Evolutionary conservation across 164 flowering plant species (phyloP).

Genomic region (Echeveria elegans): DNA sequence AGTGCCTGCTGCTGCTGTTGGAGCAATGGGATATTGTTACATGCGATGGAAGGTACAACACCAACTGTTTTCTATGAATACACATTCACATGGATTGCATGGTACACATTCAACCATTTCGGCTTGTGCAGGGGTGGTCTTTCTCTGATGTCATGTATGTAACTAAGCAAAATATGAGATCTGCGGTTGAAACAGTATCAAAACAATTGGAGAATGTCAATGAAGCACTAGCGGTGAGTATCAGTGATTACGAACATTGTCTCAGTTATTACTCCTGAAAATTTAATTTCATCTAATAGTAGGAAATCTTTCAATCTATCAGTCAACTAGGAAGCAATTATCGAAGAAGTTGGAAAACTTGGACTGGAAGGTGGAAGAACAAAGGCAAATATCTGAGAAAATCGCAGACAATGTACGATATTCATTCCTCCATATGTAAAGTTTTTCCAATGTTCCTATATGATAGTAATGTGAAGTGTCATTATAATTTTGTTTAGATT

Average conservation of each 20-base stretch:
- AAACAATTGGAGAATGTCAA: slow-evolving; percentile 67
- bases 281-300: background rate
- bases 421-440: background rate
- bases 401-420: slow-evolving; percentile 44
- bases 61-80: background rate
- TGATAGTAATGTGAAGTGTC: background rate
- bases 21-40: slow-evolving; percentile 91
- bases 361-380: slow-evolving; percentile 74
- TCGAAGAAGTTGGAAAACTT: slow-evolving; percentile 50
- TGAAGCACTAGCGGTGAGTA: slow-evolving; percentile 59
- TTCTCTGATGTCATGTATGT: slow-evolving; percentile 82
- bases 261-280: background rate
- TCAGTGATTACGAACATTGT: background rate
- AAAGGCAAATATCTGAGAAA: slow-evolving; percentile 44
- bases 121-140: slow-evolving; percentile 60
- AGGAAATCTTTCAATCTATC: slow-evolving; percentile 10
- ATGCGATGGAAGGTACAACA: slow-evolving; percentile 86
- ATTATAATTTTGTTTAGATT: background rate
- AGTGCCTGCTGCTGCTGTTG: slow-evolving; percentile 82
- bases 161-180: slow-evolving; percentile 77
- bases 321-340: slow-evolving; percentile 67
- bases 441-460: background rate
- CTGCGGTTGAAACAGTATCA: slow-evolving; percentile 67
- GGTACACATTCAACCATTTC: slow-evolving; percentile 2
- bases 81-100: background rate